A percentile compares a stretch with the other conserved stretches of the same genome.
These are phyloP conservation scores for Boletellus deceptivus DNA, from an alignment of 1,284 basidiomycete species.

Conservation along the genomic window DNA sequence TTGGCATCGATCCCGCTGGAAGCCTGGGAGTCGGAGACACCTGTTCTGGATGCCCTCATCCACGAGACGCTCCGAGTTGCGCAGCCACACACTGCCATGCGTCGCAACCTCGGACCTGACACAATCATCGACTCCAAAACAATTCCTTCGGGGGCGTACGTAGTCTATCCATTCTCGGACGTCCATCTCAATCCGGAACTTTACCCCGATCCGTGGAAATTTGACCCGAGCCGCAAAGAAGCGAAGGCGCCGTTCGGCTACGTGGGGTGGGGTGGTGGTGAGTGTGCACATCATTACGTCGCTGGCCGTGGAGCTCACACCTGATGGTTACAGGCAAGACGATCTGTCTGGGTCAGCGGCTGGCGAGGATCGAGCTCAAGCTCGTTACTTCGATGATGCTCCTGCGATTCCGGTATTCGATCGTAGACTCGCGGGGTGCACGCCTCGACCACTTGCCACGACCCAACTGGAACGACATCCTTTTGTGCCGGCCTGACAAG, in stretches of 20 bases:
- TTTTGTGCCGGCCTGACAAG: constrained; percentile 58
- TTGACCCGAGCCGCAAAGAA: constrained; percentile 59
- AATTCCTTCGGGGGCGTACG: constrained; percentile 66
- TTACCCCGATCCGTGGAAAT: constrained; percentile 71
- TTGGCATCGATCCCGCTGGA: constrained; percentile 63
- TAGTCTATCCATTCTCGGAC: constrained; percentile 74
- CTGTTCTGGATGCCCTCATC: constrained; percentile 66
- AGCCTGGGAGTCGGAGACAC: constrained; percentile 64
- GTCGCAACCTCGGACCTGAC: constrained; percentile 68
- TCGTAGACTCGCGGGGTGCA: constrained; percentile 52
- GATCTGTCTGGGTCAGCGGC: constrained; percentile 64
- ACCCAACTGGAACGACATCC: constrained; percentile 75
- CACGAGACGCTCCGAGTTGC: constrained; percentile 72
- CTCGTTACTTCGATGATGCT: constrained; percentile 62
- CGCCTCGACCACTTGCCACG: constrained; percentile 44
- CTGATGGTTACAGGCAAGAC: constrained; percentile 52
- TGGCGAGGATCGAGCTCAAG: constrained; percentile 70
- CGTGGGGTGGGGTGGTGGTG: constrained; percentile 76
- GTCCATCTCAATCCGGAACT: constrained; percentile 67
- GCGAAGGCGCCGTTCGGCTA: constrained; percentile 55
- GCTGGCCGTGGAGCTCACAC: constrained; percentile 14
- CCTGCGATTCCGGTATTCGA: constrained; percentile 54
- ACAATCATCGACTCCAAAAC: constrained; percentile 60
- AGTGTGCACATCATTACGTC: constrained; percentile 33
- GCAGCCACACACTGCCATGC: constrained; percentile 75